These are phyloP conservation scores for Selaginella tamariscina DNA, from an alignment of 75 land plant genomes.

Conservation along the genomic window DNA sequence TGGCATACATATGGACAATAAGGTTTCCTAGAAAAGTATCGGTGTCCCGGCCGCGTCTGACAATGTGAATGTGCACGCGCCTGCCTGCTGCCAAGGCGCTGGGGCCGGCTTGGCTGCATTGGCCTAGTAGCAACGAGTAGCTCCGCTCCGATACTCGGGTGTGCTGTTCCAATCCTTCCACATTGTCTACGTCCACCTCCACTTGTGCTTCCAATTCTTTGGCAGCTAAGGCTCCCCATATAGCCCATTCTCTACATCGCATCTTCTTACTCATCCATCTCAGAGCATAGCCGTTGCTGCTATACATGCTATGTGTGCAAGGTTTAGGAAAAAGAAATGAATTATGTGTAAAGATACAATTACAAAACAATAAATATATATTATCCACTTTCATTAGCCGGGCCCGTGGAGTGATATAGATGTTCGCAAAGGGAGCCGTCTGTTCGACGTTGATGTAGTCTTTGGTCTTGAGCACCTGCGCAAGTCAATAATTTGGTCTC, in stretches of 20 bases:
- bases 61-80: background rate
- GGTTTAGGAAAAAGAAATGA: background rate
- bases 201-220: background rate
- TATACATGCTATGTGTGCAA: no score
- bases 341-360: background rate
- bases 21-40: background rate
- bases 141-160: background rate
- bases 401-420: slow-evolving; percentile 39
- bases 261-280: background rate
- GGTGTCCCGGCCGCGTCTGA: background rate
- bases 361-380: background rate
- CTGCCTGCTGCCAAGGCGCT: background rate
- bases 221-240: background rate
- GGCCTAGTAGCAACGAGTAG: background rate
- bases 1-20: background rate
- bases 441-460: slow-evolving; percentile 87
- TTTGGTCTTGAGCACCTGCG: slow-evolving; percentile 83
- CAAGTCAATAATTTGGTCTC: background rate
- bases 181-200: background rate
- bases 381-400: slow-evolving; percentile 60
- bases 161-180: background rate
- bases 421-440: slow-evolving; percentile 36
- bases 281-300: background rate
- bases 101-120: background rate
- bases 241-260: background rate